Conservation (phyloP, 495 filamentous ascomycete species). For the Talaromyces stipitatus region DNA sequence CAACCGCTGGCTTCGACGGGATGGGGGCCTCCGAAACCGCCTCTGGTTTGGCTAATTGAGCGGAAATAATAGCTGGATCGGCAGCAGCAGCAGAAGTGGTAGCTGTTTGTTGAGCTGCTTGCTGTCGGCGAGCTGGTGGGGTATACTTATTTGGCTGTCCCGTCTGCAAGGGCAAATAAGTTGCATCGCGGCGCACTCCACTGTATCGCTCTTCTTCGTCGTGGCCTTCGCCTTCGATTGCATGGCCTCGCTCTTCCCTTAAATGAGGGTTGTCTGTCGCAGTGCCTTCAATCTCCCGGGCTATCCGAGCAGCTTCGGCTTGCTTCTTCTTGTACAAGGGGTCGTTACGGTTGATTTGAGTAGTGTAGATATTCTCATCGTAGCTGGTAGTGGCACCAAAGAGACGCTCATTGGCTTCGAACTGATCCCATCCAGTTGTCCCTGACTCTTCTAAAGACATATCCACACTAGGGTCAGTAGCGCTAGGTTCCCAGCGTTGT, state of each 20-base stretch:
- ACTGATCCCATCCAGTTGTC: constrained; percentile 78
- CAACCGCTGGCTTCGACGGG: constrained; percentile 3
- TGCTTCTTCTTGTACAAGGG: constrained; percentile 71
- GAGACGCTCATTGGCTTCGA: constrained; percentile 76
- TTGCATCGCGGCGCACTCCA: constrained; percentile 68
- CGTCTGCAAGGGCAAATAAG: constrained; percentile 60
- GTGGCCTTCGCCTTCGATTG: constrained; percentile 58
- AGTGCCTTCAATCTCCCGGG: constrained; percentile 78
- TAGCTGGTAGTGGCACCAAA: constrained; percentile 85
- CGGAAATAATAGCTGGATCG: constrained; percentile 76
- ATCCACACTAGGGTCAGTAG: constrained; percentile 50
- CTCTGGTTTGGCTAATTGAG: constrained; percentile 54
- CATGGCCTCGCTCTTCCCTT: constrained; percentile 78
- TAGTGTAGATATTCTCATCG: constrained; percentile 92
- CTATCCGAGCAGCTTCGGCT: constrained; percentile 73
- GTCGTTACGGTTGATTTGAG: constrained; percentile 71
- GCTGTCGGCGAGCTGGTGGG: constrained; percentile 76
- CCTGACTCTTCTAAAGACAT: constrained; percentile 58
- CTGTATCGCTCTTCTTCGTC: constrained; percentile 96
- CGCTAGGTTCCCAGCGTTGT: constrained; percentile 75
- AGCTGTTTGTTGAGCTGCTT: constrained; percentile 51
- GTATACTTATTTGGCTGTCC: constrained; percentile 73
- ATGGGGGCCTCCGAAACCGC: constrained; percentile 16
- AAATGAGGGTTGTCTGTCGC: constrained; percentile 67
- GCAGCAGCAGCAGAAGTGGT: constrained; percentile 44